Evolutionary conservation across 345 rosid genomes (phyloP).

Genomic region (Lumnitzera racemosa): DNA sequence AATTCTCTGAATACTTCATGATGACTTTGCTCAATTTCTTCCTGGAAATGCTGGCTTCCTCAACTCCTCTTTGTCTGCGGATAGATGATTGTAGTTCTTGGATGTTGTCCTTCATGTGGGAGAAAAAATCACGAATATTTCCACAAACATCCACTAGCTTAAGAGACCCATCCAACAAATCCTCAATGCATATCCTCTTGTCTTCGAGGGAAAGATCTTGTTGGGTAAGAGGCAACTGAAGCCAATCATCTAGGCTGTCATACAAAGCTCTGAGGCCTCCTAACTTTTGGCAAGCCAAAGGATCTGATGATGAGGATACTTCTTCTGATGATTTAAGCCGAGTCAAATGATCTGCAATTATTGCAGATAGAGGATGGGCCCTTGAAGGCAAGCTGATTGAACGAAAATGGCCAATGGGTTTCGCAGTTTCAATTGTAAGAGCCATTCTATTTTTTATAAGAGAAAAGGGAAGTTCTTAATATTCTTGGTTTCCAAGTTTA

Average conservation of each 20-base stretch:
- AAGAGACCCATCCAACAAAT: constrained; percentile 34
- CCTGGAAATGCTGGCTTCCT: constrained; percentile 14
- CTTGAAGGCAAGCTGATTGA: constrained; percentile 22
- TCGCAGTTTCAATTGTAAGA: background rate
- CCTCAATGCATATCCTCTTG: constrained; percentile 10
- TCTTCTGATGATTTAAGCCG: constrained; percentile 10
- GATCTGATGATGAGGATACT: constrained; percentile 2
- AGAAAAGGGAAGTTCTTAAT: too few relatives aligned
- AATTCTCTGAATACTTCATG: background rate
- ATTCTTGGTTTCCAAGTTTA: too few relatives aligned
- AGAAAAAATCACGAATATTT: constrained; percentile 25
- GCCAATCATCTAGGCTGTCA: constrained; percentile 8
- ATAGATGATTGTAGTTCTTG: constrained; percentile 26
- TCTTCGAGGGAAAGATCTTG: constrained; percentile 11
- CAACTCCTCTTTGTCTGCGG: constrained; percentile 19
- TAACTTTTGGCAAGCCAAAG: constrained; percentile 7
- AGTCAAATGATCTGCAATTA: constrained; percentile 12
- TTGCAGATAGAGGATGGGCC: constrained; percentile 9
- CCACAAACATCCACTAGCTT: constrained; percentile 33
- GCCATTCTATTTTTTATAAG: too few relatives aligned
- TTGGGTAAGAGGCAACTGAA: constrained; percentile 15
- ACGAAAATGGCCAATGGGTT: constrained; percentile 7
- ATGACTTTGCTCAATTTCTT: constrained; percentile 23
- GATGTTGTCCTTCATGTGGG: constrained; percentile 22
- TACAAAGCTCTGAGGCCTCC: constrained; percentile 9